phyloP scores from a whole-genome alignment of 768 basidiomycete species.

The Tephrocybe sp. region DNA sequence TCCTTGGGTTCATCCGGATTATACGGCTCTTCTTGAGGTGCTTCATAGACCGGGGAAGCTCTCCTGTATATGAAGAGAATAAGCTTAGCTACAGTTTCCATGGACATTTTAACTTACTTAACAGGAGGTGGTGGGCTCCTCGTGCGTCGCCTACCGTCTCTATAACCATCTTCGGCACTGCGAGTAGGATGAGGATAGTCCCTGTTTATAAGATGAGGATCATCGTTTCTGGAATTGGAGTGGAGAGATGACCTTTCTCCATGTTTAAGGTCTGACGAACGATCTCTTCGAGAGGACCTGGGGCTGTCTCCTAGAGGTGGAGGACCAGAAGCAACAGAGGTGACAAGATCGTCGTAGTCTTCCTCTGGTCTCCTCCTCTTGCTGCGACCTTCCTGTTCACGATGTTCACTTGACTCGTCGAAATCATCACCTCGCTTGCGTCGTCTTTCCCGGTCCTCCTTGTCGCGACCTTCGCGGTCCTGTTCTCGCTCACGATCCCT shows the following conservation, averaged over 20 bases:
- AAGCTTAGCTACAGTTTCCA: slow-evolving; percentile 5
- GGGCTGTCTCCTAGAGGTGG: slow-evolving; percentile 48
- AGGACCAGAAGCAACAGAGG: slow-evolving; percentile 31
- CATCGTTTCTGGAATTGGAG: slow-evolving; percentile 60
- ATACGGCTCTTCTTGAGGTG: slow-evolving; percentile 61
- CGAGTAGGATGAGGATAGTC: slow-evolving; percentile 32
- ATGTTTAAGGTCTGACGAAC: slow-evolving; percentile 55
- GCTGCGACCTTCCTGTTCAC: slow-evolving; percentile 51
- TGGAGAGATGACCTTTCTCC: slow-evolving; percentile 40
- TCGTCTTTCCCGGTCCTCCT: slow-evolving; percentile 53
- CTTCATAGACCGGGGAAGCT: slow-evolving; percentile 69
- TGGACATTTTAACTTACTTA: slow-evolving; percentile 33
- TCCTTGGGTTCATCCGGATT: slow-evolving; percentile 89
- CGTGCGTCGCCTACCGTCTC: slow-evolving; percentile 30
- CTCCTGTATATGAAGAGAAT: slow-evolving; percentile 41
- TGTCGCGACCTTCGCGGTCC: slow-evolving; percentile 26
- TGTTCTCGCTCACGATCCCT: slow-evolving; percentile 51
- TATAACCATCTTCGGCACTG: slow-evolving; percentile 37
- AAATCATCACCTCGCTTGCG: slow-evolving; percentile 68
- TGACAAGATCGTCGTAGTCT: slow-evolving; percentile 38
- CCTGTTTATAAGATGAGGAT: slow-evolving; percentile 42
- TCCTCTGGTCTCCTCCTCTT: slow-evolving; percentile 69
- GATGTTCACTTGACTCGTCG: slow-evolving; percentile 42
- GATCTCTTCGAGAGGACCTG: slow-evolving; percentile 45
- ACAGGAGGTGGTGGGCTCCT: slow-evolving; percentile 44